Base-by-base conservation (phyloP, 257 asterid species). In the Solanum pennellii region DNA sequence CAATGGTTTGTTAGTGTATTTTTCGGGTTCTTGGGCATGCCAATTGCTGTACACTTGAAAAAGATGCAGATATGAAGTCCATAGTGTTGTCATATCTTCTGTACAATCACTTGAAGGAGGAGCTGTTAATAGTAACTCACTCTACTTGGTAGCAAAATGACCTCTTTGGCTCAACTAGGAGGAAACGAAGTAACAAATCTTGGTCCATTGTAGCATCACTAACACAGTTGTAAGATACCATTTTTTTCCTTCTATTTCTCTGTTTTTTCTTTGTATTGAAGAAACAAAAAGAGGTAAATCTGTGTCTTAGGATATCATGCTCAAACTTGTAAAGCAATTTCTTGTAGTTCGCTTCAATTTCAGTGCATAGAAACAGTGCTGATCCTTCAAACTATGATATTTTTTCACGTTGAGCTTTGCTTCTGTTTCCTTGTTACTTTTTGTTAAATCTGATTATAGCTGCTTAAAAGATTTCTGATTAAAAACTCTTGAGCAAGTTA, bases 1-100 rank as follows among this genome's bases (percentile, higher is more conserved):
- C 93, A 91, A 83, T 91, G 93, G 93, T 75, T 87, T 71, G 72
- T 89, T 83, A 88, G 91, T 66, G 66, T 91, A 76, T 33, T 80
- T 23, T 74, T 88, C 35, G 93, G 93, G 31, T 90, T 88, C 86
- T 5, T 91, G 31, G 89, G 93, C 37, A 91, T 91, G 93, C 93
- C 92, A 25, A 83, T 91, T 83, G 90, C 93, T 71, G 91, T 87
- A 35, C 45, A 31, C 20, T 77, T 91, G 18, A 91, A 91, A 91
- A 82, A 65, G 86, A 87, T 91, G 6, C 20, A 29, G 45, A 10
- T 82, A 82, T 82, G 69, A 82, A 49, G 85, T 82, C 56, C 85
- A 49, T 82, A 49, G 45, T 82, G 85, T 56, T 80, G 68, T 42
- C 44, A 49, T 35, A 82, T 82, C 29, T 49, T 82, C 52, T 49